A percentile compares a stretch with the other conserved stretches of the same genome.
Conservation (phyloP, 768 basidiomycete species). For the Phallus indusiatus region DNA sequence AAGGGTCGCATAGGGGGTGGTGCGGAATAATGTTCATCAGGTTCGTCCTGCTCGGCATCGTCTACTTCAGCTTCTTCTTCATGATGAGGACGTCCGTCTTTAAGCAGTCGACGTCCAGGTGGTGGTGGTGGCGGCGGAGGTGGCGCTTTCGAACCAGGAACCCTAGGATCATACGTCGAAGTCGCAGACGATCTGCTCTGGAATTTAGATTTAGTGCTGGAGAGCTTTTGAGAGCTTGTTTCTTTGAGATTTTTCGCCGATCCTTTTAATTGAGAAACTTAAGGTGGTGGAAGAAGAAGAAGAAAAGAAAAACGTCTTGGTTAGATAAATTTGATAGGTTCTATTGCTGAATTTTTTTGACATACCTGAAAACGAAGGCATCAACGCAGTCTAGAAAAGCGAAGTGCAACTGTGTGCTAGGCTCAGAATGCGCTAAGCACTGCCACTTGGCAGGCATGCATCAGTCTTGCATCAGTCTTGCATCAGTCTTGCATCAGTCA, state of each 20-base stretch:
- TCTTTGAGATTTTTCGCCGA: constrained; percentile 57
- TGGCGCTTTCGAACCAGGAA: constrained; percentile 17
- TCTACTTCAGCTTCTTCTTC: neutral
- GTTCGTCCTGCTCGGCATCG: constrained; percentile 14
- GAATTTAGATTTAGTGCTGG: constrained; percentile 47
- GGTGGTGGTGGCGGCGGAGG: constrained; percentile 22
- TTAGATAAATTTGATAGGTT: neutral
- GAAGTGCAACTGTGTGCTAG: no score
- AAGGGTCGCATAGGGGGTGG: constrained; percentile 12
- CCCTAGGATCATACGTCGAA: constrained; percentile 50
- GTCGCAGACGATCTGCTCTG: constrained; percentile 48
- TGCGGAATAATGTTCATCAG: constrained; percentile 13
- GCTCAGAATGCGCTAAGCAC: no score
- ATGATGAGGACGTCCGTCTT: neutral
- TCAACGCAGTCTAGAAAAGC: neutral
- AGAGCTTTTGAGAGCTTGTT: constrained; percentile 39
- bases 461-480: no score
- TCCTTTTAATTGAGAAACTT: constrained; percentile 59
- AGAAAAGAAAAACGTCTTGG: neutral
- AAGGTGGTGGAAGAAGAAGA: neutral
- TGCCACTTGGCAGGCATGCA: no score
- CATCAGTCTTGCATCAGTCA: no score
- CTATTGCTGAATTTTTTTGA: neutral
- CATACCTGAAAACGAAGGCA: constrained; percentile 5
- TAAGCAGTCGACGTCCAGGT: neutral